phyloP scores from a whole-genome alignment of 2,329 filamentous ascomycete genomes.

The Onygenales sp. region DNA sequence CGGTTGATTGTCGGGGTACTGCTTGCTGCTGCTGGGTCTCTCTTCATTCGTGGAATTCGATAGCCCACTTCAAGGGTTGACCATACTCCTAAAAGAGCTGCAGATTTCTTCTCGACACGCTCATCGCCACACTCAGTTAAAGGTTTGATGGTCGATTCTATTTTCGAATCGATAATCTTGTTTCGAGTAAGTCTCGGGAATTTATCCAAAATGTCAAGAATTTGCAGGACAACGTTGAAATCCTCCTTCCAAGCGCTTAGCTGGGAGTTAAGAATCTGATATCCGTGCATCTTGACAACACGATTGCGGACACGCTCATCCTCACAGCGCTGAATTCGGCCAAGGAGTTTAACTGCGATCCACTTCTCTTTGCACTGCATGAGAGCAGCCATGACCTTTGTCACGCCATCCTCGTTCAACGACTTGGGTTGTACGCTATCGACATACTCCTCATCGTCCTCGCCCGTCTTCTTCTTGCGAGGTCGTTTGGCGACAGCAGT shows the following conservation, averaged over 20 bases:
- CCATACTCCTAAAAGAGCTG: slow-evolving; percentile 71
- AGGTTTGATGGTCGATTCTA: slow-evolving; percentile 68
- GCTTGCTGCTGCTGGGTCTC: slow-evolving; percentile 54
- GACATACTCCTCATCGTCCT: slow-evolving; percentile 93
- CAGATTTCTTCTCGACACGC: slow-evolving; percentile 62
- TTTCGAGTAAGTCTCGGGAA: slow-evolving; percentile 86
- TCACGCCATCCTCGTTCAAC: slow-evolving; percentile 73
- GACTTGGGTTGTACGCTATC: slow-evolving; percentile 74
- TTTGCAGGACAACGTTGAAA: slow-evolving; percentile 77
- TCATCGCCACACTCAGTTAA: slow-evolving; percentile 62
- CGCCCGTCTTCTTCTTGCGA: slow-evolving; percentile 80
- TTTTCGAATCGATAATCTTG: slow-evolving; percentile 94
- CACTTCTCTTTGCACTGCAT: slow-evolving; percentile 99
- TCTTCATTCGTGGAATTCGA: slow-evolving; percentile 82
- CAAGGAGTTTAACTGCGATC: slow-evolving; percentile 91
- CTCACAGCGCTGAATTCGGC: slow-evolving; percentile 75
- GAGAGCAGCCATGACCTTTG: slow-evolving; percentile 90
- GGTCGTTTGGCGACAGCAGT: slow-evolving; percentile 81
- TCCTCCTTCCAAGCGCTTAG: slow-evolving; percentile 82
- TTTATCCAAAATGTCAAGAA: slow-evolving; percentile 78
- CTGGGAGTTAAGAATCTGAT: slow-evolving; percentile 84
- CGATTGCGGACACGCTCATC: slow-evolving; percentile 80
- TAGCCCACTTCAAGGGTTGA: slow-evolving; percentile 83
- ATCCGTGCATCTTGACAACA: slow-evolving; percentile 93
- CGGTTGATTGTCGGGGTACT: slow-evolving; percentile 52